Evolutionary conservation across 1,284 basidiomycete genomes (phyloP).

Genomic region (Gomphus bonarii): DNA sequence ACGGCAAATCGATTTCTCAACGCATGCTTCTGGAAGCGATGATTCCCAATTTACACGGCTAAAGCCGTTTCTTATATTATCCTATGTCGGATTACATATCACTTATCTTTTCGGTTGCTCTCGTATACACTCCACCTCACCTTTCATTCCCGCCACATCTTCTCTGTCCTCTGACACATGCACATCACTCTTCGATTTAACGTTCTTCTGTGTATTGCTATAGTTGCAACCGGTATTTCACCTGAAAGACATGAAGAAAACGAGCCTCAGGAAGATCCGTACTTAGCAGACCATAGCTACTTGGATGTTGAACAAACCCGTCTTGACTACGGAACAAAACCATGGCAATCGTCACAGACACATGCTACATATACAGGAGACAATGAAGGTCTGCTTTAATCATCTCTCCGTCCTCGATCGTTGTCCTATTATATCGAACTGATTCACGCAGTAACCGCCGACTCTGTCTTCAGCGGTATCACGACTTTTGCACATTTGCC

Average conservation of each 20-base stretch:
- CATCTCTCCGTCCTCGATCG: background rate
- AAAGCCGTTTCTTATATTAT: too few species aligned
- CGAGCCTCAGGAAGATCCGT: background rate
- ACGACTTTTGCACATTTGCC: conserved; percentile 68
- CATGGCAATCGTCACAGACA: conserved; percentile 35
- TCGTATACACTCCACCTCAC: background rate
- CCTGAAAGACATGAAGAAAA: background rate
- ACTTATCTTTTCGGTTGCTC: too few species aligned
- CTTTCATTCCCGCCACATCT: background rate
- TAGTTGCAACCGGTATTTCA: background rate
- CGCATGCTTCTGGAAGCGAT: too few species aligned
- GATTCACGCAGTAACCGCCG: conserved; percentile 42
- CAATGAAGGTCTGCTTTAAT: conserved; percentile 35
- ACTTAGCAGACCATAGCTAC: conserved; percentile 17
- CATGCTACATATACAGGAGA: conserved; percentile 33
- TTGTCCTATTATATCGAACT: background rate
- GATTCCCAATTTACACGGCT: too few species aligned
- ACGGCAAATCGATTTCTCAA: too few species aligned
- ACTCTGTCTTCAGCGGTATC: conserved; percentile 60
- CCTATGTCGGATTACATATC: too few species aligned
- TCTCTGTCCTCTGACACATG: background rate
- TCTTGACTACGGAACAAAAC: conserved; percentile 52
- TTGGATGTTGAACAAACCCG: conserved; percentile 35
- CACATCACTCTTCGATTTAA: background rate
- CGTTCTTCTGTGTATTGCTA: background rate